A percentile compares a stretch with the other conserved stretches of the same genome.
These are phyloP conservation scores for Pogostemon cablin DNA, from an alignment of 257 asterid genomes.

Conservation along the genomic window DNA sequence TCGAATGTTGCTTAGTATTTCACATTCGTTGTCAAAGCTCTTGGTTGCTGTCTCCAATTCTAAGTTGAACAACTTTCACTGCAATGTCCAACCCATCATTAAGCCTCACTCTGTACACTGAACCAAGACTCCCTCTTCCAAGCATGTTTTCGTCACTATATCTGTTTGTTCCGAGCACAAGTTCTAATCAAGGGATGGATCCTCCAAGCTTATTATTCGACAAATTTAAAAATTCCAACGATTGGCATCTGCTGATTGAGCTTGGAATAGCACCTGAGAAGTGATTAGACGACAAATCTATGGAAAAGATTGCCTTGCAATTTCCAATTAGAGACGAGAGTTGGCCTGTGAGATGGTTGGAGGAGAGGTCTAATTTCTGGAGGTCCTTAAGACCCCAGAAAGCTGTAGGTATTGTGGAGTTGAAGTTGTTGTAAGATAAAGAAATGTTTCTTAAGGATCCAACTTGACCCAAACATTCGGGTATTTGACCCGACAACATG, in stretches of 20 bases:
- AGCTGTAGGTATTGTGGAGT: slow-evolving; percentile 19
- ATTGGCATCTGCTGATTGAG: neutral
- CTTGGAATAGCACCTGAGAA: slow-evolving; percentile 1
- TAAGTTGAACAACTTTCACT: slow-evolving; percentile 31
- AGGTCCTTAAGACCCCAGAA: slow-evolving; percentile 35
- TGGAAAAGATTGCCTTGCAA: neutral
- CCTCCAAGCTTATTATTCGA: slow-evolving; percentile 33
- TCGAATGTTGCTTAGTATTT: slow-evolving; percentile 17
- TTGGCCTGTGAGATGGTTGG: slow-evolving; percentile 34
- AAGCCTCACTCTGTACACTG: slow-evolving; percentile 14
- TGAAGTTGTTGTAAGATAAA: slow-evolving; percentile 31
- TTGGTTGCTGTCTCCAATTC: neutral
- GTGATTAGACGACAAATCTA: slow-evolving; percentile 10
- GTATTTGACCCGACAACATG: slow-evolving; percentile 33
- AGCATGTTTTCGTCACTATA: slow-evolving; percentile 8
- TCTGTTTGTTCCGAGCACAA: neutral
- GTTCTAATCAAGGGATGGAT: neutral
- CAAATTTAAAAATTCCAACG: slow-evolving; percentile 1
- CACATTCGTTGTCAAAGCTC: slow-evolving; percentile 15
- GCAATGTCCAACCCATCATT: neutral
- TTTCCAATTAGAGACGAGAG: slow-evolving; percentile 32
- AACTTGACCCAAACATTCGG: slow-evolving; percentile 37
- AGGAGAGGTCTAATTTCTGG: slow-evolving; percentile 27
- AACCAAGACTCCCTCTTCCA: slow-evolving; percentile 23
- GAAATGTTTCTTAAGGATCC: neutral